Base-by-base conservation (phyloP, 1,284 basidiomycete species). In the Erythrobasidium hasegawianum region DNA sequence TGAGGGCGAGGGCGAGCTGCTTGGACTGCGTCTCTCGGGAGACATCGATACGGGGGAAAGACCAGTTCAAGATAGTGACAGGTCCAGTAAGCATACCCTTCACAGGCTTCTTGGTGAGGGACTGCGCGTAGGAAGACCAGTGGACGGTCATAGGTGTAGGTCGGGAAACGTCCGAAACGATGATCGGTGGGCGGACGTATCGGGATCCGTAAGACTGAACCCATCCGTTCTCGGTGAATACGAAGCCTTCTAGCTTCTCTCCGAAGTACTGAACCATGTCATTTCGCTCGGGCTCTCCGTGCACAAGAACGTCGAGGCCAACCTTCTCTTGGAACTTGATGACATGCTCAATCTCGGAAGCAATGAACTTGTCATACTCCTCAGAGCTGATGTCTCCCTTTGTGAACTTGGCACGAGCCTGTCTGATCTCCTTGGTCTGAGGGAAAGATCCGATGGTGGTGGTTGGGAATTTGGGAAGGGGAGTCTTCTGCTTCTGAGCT, bases 381-480 rank as follows among this genome's bases (percentile, higher is more conserved):
- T 84, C 86, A 76, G 85, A 78, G 69, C 88, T 87, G 78, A 98
- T 83, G 78, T 97, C 92, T 74, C 87, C 86, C 84, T 98, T 99
- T 81, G 84, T 86, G 77, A 94, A 86, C 82, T 91, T 95, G 72
- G 93, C 87, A 82, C 94, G 94, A 75, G 93, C 93, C 75, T 84
- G 83, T 81, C 94, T 93, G 75, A 99, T 99, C 81, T 98, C 95
- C 82, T 97, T 96, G 78, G 96, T 99, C 88, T 99, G 93, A 75
- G 91, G 91, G 90, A 97, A 98, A 50, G 95, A 97, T 71, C 94
- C 95, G 75, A 97, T 97, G 75, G 94, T 97, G 72, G 95, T 98
- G 73, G 94, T 97, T 69, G 95, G 93, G 87, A 98, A 98, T 80
- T 87, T 88, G 79, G 96, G 96, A 29, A 99, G 86, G 73, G 88